Evolutionary conservation across 2,329 filamentous ascomycete species (phyloP).

Genomic region (Ustulina deusta): DNA sequence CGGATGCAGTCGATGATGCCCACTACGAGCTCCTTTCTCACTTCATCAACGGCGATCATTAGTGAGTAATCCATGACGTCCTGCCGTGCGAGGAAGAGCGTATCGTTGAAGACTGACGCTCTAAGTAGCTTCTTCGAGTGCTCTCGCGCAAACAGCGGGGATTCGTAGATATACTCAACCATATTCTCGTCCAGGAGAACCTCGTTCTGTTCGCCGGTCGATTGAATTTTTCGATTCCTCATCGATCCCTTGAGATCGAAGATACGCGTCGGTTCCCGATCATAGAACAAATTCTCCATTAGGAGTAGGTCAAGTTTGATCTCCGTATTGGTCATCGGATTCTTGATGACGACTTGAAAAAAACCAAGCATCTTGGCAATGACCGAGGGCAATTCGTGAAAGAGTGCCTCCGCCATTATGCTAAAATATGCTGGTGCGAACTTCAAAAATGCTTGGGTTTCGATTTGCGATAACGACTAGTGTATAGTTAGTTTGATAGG

Average conservation of each 20-base stretch:
- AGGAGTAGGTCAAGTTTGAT: constrained; percentile 94
- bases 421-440: constrained; percentile 98
- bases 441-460: constrained; percentile 92
- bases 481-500: constrained; percentile 10
- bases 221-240: constrained; percentile 97
- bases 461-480: constrained; percentile 86
- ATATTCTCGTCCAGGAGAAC: constrained; percentile 98
- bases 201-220: constrained; percentile 94
- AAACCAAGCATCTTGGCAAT: constrained; percentile 99
- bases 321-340: constrained; percentile 88
- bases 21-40: constrained; percentile 89
- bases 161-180: constrained; percentile 99
- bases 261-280: constrained; percentile 87
- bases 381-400: constrained; percentile 93
- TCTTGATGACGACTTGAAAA: constrained; percentile 97
- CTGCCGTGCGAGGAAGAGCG: constrained; percentile 90
- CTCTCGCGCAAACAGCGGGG: constrained; percentile 92
- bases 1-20: constrained; percentile 99
- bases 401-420: constrained; percentile 96
- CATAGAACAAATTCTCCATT: constrained; percentile 99
- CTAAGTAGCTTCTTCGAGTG: constrained; percentile 94
- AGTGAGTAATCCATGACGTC: constrained; percentile 99
- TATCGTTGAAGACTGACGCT: constrained; percentile 97
- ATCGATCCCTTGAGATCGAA: constrained; percentile 98
- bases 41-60: constrained; percentile 97